Conservation (phyloP, 345 rosid genomes). For the Gossypioides kirkii region DNA sequence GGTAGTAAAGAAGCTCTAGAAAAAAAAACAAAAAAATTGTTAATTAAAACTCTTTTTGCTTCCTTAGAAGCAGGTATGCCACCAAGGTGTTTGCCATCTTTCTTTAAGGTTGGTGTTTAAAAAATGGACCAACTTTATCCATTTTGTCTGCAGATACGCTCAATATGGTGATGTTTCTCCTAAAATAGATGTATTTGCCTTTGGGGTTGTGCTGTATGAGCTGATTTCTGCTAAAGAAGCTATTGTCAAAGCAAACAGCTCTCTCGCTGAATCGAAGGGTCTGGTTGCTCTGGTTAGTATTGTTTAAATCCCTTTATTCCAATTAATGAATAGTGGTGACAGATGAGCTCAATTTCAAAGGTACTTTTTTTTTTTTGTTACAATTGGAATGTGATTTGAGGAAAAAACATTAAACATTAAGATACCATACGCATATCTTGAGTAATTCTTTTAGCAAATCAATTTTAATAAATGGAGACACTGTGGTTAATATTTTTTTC, state of each 20-base stretch:
- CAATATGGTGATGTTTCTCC: conserved; percentile 85
- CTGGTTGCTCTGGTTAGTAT: conserved; percentile 80
- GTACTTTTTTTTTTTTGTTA: not conserved
- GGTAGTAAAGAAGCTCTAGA: not conserved
- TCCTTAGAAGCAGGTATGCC: no score
- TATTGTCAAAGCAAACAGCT: conserved; percentile 51
- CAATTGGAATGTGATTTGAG: not conserved
- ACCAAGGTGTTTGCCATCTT: not conserved
- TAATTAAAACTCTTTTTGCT: no score
- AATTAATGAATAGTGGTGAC: not conserved
- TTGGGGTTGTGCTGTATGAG: conserved; percentile 94
- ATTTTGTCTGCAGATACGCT: conserved; percentile 57
- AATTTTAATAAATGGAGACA: not conserved
- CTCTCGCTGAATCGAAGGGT: conserved; percentile 60
- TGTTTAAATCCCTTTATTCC: conserved; percentile 13
- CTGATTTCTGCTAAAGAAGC: conserved; percentile 91
- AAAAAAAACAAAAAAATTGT: no score
- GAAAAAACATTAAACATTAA: no score
- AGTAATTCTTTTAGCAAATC: not conserved
- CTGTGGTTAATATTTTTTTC: not conserved
- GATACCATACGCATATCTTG: not conserved
- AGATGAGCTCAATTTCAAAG: not conserved
- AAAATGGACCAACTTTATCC: not conserved
- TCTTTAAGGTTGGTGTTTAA: not conserved
- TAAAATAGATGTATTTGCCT: conserved; percentile 88